Evolutionary conservation across 2,329 filamentous ascomycete species (phyloP).

Genomic region (Diaporthe sp.): DNA sequence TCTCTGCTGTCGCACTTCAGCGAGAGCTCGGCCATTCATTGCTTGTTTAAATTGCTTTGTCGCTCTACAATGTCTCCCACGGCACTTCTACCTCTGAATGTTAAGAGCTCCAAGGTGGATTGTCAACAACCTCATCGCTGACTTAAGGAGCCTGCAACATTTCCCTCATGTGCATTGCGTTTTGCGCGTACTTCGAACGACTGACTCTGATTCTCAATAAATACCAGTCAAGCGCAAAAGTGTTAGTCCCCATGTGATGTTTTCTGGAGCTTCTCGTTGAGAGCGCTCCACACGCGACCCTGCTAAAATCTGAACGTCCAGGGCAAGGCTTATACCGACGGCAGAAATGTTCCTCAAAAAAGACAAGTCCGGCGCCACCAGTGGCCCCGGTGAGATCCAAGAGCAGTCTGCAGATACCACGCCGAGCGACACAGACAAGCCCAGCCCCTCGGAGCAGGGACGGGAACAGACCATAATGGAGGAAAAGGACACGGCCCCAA

Average conservation of each 20-base stretch:
- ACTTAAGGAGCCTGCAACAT: not conserved
- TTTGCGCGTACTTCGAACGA: not conserved
- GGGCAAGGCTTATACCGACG: not conserved
- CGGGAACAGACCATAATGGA: not conserved
- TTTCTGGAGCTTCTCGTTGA: not conserved
- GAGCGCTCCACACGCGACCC: not conserved
- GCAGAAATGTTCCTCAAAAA: not conserved
- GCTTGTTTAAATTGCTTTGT: not conserved
- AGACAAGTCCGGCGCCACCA: not conserved
- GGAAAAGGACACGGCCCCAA: not conserved
- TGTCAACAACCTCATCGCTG: not conserved
- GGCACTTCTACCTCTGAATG: not conserved
- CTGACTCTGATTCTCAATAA: not conserved
- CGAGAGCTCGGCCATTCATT: not conserved
- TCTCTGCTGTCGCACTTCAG: not conserved
- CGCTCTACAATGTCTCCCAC: not conserved
- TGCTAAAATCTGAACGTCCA: not conserved
- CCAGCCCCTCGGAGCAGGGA: not conserved
- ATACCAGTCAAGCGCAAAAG: not conserved
- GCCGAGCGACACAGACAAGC: not conserved
- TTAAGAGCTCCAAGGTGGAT: not conserved
- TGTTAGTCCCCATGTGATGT: not conserved
- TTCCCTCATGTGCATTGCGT: not conserved
- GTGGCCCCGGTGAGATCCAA: not conserved
- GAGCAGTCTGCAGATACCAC: not conserved